A percentile compares a stretch with the other conserved stretches of the same genome.
phyloP scores from a whole-genome alignment of 345 rosid genomes.

The Linum lewisii region DNA sequence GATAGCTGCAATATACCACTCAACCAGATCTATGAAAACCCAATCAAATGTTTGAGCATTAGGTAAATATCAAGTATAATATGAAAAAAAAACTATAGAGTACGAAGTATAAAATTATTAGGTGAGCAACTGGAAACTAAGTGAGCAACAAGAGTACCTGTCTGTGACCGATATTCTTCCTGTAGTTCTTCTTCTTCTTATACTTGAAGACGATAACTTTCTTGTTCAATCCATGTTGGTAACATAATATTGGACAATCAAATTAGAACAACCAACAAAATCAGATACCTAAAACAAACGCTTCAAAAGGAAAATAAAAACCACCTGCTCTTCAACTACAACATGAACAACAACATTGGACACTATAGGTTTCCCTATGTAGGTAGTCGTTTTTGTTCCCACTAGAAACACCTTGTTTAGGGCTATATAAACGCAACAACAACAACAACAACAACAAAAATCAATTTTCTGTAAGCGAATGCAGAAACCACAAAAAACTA shows the following conservation, averaged over 20 bases:
- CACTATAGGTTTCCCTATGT: conserved; percentile 85
- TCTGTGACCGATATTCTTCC: conserved; percentile 93
- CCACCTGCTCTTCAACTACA: conserved; percentile 84
- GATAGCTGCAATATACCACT: too few relatives aligned
- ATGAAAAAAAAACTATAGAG: too few relatives aligned
- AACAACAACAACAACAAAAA: conserved; percentile 5
- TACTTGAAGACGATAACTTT: conserved; percentile 90
- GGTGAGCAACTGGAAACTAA: too few relatives aligned
- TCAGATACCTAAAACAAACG: neutral
- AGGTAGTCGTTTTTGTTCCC: conserved; percentile 74
- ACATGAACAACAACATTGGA: conserved; percentile 94
- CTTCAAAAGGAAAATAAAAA: neutral
- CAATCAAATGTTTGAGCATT: too few relatives aligned
- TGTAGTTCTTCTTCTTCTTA: conserved; percentile 86
- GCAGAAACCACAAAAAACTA: neutral
- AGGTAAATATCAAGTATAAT: too few relatives aligned
- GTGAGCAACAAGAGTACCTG: conserved; percentile 68
- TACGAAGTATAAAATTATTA: too few relatives aligned
- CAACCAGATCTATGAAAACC: too few relatives aligned
- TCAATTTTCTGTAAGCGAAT: neutral
- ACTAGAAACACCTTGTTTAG: conserved; percentile 92
- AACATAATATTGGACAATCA: neutral
- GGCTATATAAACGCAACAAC: conserved; percentile 58
- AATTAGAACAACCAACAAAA: conserved; percentile 2
- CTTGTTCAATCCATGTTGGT: conserved; percentile 62